Conservation (phyloP, 495 filamentous ascomycete genomes). For the Amphirosellinia nigrospora region DNA sequence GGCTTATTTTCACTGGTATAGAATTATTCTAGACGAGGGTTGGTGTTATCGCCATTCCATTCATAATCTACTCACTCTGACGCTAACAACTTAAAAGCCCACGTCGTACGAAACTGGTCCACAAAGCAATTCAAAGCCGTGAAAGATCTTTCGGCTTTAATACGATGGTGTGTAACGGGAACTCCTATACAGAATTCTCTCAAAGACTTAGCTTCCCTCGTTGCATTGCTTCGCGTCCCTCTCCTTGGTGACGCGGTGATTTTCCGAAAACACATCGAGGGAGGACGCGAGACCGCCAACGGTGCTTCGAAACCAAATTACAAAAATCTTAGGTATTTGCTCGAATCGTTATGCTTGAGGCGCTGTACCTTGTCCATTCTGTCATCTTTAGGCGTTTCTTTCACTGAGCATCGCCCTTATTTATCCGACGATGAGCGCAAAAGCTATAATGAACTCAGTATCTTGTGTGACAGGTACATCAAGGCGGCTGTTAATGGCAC, state of each 20-base stretch:
- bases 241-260: conserved; percentile 31
- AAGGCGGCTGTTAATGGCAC: not conserved
- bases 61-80: not conserved
- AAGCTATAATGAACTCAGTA: conserved; percentile 32
- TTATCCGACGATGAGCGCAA: conserved; percentile 36
- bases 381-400: conserved; percentile 30
- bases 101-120: conserved; percentile 37
- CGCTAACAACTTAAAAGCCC: conserved; percentile 36
- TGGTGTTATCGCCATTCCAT: not conserved
- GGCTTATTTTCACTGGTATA: not conserved
- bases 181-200: conserved; percentile 50
- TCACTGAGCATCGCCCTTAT: conserved; percentile 25
- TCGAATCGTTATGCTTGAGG: conserved; percentile 6
- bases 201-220: conserved; percentile 43
- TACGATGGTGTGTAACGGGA: conserved; percentile 49
- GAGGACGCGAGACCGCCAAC: not conserved
- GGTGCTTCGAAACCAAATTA: not conserved
- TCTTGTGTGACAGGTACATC: not conserved
- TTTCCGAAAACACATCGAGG: not conserved
- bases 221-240: conserved; percentile 40
- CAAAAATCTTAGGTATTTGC: not conserved
- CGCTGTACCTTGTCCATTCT: conserved; percentile 25
- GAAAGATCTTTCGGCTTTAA: conserved; percentile 24
- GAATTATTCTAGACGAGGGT: conserved; percentile 14
- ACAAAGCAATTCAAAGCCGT: conserved; percentile 40